Evolutionary conservation across 305 asterid species (phyloP), one percentile per base, ranked within the genome.

Genomic region (Rubia peregrina): DNA sequence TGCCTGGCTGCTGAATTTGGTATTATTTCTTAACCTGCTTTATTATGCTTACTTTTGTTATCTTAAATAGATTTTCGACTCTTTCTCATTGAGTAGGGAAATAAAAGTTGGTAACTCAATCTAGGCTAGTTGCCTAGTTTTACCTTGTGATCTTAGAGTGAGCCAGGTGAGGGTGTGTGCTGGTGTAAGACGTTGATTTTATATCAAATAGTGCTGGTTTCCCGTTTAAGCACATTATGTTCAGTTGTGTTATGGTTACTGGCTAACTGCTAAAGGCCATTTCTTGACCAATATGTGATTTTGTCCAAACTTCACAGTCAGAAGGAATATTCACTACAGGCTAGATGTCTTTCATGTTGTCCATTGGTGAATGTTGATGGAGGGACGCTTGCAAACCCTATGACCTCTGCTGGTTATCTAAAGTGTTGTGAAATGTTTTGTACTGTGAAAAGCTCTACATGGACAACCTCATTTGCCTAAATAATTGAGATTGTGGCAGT

Each of bases 1-100:
- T 69, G 96, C 99, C 6, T 94, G 99, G 99, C 85, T 94, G 66
- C 81, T 94, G 92, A 94, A 94, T 90, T 83, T 94, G 99, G 99
- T 94, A 88, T 73, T 48, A 46, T 51, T 17, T 17, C 71, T 80
- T 42, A 16, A 55, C 17, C 65, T 24, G 14, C 69, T 51, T 61
- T 4, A 3, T 13, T 11, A 9, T 43, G 33, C 24, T 51, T 36
- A n/a, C 13, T 42, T 63, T 30, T 68, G 59, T 51, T 51, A 51
- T 19, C 8, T 56, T 43, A n/a, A 19, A 43, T 36, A 44, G 6
- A 4, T 40, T 73, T 77, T 44, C 43, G 2, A 38, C 40, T 30
- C 40, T 42, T 62, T 63, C 55, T 69, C 41, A n/a, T 19, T 62
- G 71, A 41, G 22, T 40, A 38, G 22, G 22, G 30, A 30, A 53